Evolutionary conservation across 768 basidiomycete species (phyloP), one percentile per base, ranked within the genome.

Genomic region (Galerina sulciceps): DNA sequence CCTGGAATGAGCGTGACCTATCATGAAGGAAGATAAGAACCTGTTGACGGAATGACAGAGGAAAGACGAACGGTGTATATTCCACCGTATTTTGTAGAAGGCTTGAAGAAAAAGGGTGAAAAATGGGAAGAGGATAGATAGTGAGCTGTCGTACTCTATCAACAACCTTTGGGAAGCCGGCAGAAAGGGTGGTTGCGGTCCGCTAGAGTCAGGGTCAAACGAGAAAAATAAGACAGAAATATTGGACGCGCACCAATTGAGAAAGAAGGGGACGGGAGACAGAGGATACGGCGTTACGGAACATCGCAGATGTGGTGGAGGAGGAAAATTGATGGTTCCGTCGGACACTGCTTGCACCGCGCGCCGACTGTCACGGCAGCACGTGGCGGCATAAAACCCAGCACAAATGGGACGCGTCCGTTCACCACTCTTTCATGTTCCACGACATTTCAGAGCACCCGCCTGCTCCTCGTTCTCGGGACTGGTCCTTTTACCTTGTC

Each of bases 1-100:
- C 97, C 97, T 44, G 96, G 96, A 66, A 99, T 96, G 70, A 98
- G 87, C 58, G 96, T 98, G 66, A 97, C 94, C 93, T 94, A 72
- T 36, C 56, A 37, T 40, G 10, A 10, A 37, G 53, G 54, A 62
- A 62, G 55, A 58, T 65, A 67, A 72, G 45, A 73, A 65, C 47
- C 64, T 59, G 51, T 45, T 18, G 41, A 57, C 40, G 52, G 44
- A 48, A 37, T 55, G 43, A 51, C 59, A 23, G 60, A 42, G 42
- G 57, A 58, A 40, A 1, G 26, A 72, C 88, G 62, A 67, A 94
- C 94, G 43, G 92, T 95, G 75, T 94, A 94, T 58, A 95, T 87
- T 59, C 94, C 94, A 42, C 95, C 95, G 69, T 95, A 94, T 77
- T 96, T 95, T 50, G 91, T 93, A 8, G 91, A 81, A 43, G 85